Evolutionary conservation across 2,329 filamentous ascomycete genomes (phyloP), one percentile per base, ranked within the genome.

Genomic region (Talaromyces pinophilus): DNA sequence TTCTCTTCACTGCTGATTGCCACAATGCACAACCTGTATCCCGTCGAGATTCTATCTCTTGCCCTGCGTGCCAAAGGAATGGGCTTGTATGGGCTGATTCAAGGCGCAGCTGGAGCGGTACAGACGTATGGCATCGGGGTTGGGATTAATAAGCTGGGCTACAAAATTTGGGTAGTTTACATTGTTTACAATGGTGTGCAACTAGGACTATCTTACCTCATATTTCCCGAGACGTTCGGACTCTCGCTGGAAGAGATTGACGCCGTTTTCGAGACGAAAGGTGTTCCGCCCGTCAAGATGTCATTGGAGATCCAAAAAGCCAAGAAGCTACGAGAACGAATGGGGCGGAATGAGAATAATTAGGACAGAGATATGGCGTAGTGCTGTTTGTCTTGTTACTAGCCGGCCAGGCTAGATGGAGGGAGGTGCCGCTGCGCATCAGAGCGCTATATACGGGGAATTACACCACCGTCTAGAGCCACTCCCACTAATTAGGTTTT

Each of bases 191-290:
- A 84, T 71, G 72, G 73, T 2, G 57, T 82, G n/a, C 82, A 83
- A 71, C 73, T 85, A n/a, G 70, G 80, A 2, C 70, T 80, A 7
- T 77, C 77, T 0, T 86, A 83, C 69, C 84, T 84, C 62, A 76
- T 84, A 67, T 86, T 86, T 71, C 84, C 83, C 0, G 84, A 85
- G 71, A 85, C 83, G 11, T 80, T 80, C 54, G 78, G 77, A 22
- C 72, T 84, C 42, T 81, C 78, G 25, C 76, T 87, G 52, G 85
- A 87, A 72, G 84, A 87, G 74, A 87, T 87, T 61, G 84, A 87
- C 69, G 82, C 82, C 52, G 85, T 88, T 64, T 88, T 88, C 67
- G 85, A 82, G 69, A 82, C 80, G 0, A 75, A 76, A 4, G 80
- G 78, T 6, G 75, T 81, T 17, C 67, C 71, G 50, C 80, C 80